Conservation (phyloP, 2,329 filamentous ascomycete species). For the Trichoderma sp. region DNA sequence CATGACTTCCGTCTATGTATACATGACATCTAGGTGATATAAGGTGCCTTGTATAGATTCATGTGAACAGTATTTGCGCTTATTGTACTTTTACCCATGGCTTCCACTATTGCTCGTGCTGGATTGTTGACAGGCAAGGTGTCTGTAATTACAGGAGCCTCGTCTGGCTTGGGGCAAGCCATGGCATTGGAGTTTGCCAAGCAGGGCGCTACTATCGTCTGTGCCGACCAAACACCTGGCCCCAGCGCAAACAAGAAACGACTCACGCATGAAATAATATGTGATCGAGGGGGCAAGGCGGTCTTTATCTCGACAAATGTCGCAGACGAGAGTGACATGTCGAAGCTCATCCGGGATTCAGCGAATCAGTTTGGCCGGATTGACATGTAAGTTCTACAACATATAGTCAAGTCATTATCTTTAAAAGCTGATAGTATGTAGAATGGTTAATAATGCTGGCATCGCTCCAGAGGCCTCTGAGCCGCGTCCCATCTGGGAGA, state of each 20-base stretch:
- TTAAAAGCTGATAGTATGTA: background rate
- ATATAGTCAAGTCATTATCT: background rate
- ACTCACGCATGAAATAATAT: background rate
- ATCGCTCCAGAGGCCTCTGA: too few relatives aligned
- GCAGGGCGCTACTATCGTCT: background rate
- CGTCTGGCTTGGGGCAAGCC: background rate
- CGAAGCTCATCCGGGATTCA: background rate
- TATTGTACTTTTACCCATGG: background rate
- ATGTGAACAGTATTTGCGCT: background rate
- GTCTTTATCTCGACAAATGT: background rate
- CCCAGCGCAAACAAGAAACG: background rate
- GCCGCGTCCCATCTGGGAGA: too few relatives aligned
- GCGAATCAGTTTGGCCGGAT: background rate
- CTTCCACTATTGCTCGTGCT: background rate
- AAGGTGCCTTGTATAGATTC: background rate
- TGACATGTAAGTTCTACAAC: background rate
- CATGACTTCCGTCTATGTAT: background rate
- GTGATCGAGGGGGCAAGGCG: background rate
- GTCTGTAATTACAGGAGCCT: background rate
- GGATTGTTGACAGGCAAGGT: background rate
- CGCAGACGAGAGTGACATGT: background rate
- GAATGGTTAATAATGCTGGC: too few relatives aligned
- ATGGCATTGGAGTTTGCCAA: conserved; percentile 1
- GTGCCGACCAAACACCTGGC: background rate
- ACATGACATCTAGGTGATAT: background rate